These are phyloP conservation scores for Ambrosia hybrid DNA, from an alignment of 140 eudicot species.

Conservation along the genomic window DNA sequence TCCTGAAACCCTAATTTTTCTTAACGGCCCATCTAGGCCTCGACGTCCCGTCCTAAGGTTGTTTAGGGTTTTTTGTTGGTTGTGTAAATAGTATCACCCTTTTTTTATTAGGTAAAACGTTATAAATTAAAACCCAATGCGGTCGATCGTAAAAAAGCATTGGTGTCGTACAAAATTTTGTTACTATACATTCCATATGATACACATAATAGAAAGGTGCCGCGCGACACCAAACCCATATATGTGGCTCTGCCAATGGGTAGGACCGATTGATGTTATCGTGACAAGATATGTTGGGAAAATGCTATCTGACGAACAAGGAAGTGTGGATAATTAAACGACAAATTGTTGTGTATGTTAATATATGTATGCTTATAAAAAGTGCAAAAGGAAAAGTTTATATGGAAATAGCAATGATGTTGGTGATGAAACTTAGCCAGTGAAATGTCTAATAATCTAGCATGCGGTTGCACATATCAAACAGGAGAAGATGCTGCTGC, in stretches of 20 bases:
- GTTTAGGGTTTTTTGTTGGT: too few species aligned
- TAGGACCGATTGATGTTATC: slow-evolving; percentile 13
- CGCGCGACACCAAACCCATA: too few species aligned
- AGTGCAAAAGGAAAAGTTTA: slow-evolving; percentile 9
- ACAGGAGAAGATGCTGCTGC: slow-evolving; percentile 27
- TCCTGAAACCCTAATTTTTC: too few species aligned
- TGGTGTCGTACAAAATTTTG: too few species aligned
- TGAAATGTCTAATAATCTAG: slow-evolving; percentile 39
- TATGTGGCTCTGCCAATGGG: not conserved
- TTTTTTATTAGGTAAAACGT: too few species aligned
- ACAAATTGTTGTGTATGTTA: slow-evolving; percentile 3
- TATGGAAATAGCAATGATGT: slow-evolving; percentile 45
- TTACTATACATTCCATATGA: too few species aligned
- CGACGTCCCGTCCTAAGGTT: too few species aligned
- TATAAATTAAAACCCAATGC: too few species aligned
- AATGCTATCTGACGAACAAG: not conserved
- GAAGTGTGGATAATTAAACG: not conserved
- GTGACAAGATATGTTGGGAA: slow-evolving; percentile 14
- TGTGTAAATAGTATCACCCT: too few species aligned
- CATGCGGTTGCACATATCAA: slow-evolving; percentile 41
- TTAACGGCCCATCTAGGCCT: too few species aligned
- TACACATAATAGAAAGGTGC: too few species aligned
- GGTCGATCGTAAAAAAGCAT: too few species aligned
- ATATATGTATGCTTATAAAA: not conserved
- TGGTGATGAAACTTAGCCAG: slow-evolving; percentile 33